A percentile compares a stretch with the other conserved stretches of the same genome.
Conservation (phyloP, 2,329 filamentous ascomycete genomes). For the Hyphodiscus sp. region DNA sequence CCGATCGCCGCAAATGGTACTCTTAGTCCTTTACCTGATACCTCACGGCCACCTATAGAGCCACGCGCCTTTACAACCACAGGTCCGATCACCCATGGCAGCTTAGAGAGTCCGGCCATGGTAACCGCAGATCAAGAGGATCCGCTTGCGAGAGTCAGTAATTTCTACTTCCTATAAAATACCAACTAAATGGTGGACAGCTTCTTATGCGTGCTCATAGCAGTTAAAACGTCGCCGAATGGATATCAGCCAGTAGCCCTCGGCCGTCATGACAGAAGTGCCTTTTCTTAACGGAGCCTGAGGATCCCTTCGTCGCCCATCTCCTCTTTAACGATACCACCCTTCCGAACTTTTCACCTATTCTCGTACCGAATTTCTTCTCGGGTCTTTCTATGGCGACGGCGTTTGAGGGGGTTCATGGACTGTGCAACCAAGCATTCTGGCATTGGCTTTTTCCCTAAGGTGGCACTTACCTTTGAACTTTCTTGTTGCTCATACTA, state of each 20-base stretch:
- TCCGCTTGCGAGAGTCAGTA: constrained; percentile 30
- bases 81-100: constrained; percentile 49
- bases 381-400: constrained; percentile 1
- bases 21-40: constrained; percentile 4
- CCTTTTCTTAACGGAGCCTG: neutral
- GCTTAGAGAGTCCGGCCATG: constrained; percentile 56
- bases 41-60: constrained; percentile 47
- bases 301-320: neutral
- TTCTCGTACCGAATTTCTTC: neutral
- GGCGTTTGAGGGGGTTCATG: constrained; percentile 1
- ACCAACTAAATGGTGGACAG: constrained; percentile 20
- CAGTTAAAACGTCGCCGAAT: constrained; percentile 13
- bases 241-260: neutral
- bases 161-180: constrained; percentile 3
- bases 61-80: constrained; percentile 63
- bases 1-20: constrained; percentile 14
- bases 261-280: neutral
- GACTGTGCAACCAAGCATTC: neutral
- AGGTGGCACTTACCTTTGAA: neutral
- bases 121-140: constrained; percentile 55
- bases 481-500: neutral
- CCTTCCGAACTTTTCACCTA: neutral
- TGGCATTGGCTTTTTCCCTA: neutral
- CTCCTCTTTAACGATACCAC: constrained; percentile 1
- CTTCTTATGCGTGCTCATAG: constrained; percentile 31